Evolutionary conservation across 2,329 filamentous ascomycete species (phyloP), one percentile per base, ranked within the genome.

Genomic region (Metarhizium sp.): DNA sequence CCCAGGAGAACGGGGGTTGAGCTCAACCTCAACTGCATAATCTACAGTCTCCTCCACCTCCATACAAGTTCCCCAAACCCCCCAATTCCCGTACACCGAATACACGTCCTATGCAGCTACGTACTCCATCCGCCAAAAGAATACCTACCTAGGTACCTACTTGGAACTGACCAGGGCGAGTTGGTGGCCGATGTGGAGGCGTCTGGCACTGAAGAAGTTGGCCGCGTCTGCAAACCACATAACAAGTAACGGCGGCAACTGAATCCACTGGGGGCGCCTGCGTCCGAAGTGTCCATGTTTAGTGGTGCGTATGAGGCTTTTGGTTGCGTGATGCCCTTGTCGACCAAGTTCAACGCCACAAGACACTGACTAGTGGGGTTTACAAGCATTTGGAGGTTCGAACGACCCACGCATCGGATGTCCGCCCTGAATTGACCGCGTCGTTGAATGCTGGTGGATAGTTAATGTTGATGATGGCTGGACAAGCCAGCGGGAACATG

Each of bases 221-320:
- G 40, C 30, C 16, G 14, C n/a, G 45, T 30, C 20, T 45, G n/a
- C 42, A 30, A 48, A 48, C 20, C 20, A 48, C 25, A 4, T 16
- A 25, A 20, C n/a, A 43, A 50, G 34, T 20, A 51, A 52, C 45
- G 43, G 20, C 50, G 43, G 49, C 11, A 42, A 52, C 20, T 55
- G 43, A 50, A 52, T 38, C 50, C 42, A 18, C 53, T 51, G 25
- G 30, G 32, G 48, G 50, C 43, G 34, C 43, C 34, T 25, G 10
- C 6, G 46, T 45, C 34, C 16, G 54, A 40, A 43, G 29, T 32
- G 20, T 36, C 38, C 51, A 40, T 53, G 55, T 52, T 13, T 36
- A 56, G 47, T 48, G 51, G 55, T 43, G 51, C 47, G 55, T 50
- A 34, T 53, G 46, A 53, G 48, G 50, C 55, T 30, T 25, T 50